Evolutionary conservation across 306 rosid species (phyloP), one percentile per base, ranked within the genome.

Genomic region (Glycyrrhiza uralensis): DNA sequence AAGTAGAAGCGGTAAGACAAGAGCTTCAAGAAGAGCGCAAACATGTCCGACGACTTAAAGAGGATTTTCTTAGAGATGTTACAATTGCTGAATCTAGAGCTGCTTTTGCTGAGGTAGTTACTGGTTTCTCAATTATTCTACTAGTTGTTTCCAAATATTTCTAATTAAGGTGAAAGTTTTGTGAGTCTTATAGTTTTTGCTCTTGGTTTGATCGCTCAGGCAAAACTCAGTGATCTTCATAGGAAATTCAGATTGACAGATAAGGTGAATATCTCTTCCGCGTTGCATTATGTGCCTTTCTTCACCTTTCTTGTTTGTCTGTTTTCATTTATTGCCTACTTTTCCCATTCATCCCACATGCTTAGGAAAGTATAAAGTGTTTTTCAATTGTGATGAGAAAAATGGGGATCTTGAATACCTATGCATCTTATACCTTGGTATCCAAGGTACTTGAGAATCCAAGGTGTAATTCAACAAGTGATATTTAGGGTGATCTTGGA

Each of bases 91-190:
- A 77, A 72, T 60, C 85, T 67, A 82, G 82, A 73, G 80, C 82
- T 26, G 8, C 24, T 14, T 23, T 44, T 19, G 82, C 80, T 61
- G 82, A 77, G 85, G 82, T 81, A 81, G 14, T 19, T 55, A 24
- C 6, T 65, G 13, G 26, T 24, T 4, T 52, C n/a, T 47, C 19
- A 6, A 17, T 7, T 65, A 23, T 38, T 49, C 22, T 26, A 22
- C 3, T 49, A 36, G 24, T 29, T 61, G 24, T 23, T 52, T 49
- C 36, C 19, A 33, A 29, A 47, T 38, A 22, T 50, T 23, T 68
- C 41, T 56, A 14, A 6, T 17, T 62, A 23, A 15, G 46, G 22
- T 69, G 65, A 29, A 42, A 30, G 4, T 12, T 57, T 42, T 66
- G 47, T 11, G 5, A 23, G 56, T 58, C 15, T 58, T 55, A 51